A percentile compares a stretch with the other conserved stretches of the same genome.
These are phyloP conservation scores for Saitozyma sp. DNA, from an alignment of 768 basidiomycete species.

Conservation along the genomic window DNA sequence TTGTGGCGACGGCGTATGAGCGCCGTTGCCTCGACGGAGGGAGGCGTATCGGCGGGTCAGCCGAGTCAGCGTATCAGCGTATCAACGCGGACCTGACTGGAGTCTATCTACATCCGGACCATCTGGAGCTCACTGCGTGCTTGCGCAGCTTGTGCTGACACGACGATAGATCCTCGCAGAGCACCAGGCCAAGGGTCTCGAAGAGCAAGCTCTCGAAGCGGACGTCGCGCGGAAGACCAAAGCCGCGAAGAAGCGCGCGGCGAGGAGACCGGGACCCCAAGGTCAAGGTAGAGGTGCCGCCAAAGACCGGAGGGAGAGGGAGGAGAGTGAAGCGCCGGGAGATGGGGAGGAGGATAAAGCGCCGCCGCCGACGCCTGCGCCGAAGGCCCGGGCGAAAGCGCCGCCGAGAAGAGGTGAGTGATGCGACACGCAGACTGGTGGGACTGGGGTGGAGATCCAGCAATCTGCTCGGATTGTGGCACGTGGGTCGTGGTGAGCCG, in stretches of 20 bases:
- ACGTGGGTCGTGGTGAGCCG: background rate
- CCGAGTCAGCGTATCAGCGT: too few relatives aligned
- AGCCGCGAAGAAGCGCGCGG: slow-evolving; percentile 61
- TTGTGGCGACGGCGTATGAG: too few relatives aligned
- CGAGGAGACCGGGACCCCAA: slow-evolving; percentile 14
- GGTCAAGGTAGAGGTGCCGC: background rate
- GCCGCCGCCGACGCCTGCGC: too few relatives aligned
- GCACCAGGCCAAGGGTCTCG: slow-evolving; percentile 77
- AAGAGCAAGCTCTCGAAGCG: slow-evolving; percentile 86
- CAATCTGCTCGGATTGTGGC: too few relatives aligned
- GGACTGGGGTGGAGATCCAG: too few relatives aligned
- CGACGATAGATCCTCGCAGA: slow-evolving; percentile 75
- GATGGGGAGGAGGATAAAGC: background rate
- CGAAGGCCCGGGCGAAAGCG: background rate
- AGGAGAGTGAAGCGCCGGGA: slow-evolving; percentile 5
- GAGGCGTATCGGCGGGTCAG: too few relatives aligned
- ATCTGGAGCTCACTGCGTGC: too few relatives aligned
- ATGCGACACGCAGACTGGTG: background rate
- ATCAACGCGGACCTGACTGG: too few relatives aligned
- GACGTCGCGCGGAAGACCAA: slow-evolving; percentile 78
- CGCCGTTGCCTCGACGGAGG: too few relatives aligned
- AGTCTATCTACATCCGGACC: too few relatives aligned
- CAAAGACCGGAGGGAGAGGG: background rate
- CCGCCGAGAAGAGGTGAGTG: slow-evolving; percentile 15
- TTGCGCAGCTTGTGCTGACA: background rate